Conservation (phyloP, 2,329 filamentous ascomycete species). For the Colletotrichum sp. region DNA sequence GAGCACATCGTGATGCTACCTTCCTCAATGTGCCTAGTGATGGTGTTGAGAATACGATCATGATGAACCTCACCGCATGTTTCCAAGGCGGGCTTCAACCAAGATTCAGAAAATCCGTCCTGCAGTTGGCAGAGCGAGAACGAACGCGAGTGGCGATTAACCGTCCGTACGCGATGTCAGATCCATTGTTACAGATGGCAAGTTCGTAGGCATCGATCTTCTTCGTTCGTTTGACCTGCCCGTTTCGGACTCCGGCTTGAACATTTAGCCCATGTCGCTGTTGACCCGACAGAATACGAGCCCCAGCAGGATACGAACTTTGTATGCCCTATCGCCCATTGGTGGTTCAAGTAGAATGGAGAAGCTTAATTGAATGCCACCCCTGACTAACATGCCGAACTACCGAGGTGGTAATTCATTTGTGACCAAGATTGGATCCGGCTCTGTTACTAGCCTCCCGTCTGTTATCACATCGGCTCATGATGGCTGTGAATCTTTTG, state of each 20-base stretch:
- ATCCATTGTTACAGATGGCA: neutral
- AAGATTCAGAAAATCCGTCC: neutral
- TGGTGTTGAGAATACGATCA: neutral
- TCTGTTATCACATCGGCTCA: neutral
- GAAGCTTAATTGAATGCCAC: neutral
- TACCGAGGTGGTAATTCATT: neutral
- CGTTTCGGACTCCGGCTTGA: neutral
- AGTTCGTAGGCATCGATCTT: neutral
- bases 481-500: no score
- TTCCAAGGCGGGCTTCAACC: no score
- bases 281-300: neutral
- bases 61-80: neutral
- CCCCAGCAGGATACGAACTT: neutral
- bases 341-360: neutral
- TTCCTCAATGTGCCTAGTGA: neutral
- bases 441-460: no score
- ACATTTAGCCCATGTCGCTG: neutral
- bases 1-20: no score
- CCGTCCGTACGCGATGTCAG: neutral
- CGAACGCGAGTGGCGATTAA: neutral
- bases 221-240: neutral
- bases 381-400: neutral
- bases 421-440: neutral
- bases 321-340: neutral
- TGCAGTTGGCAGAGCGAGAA: neutral